Base-by-base conservation (phyloP, 345 rosid species). In the Gossypium arboreum region DNA sequence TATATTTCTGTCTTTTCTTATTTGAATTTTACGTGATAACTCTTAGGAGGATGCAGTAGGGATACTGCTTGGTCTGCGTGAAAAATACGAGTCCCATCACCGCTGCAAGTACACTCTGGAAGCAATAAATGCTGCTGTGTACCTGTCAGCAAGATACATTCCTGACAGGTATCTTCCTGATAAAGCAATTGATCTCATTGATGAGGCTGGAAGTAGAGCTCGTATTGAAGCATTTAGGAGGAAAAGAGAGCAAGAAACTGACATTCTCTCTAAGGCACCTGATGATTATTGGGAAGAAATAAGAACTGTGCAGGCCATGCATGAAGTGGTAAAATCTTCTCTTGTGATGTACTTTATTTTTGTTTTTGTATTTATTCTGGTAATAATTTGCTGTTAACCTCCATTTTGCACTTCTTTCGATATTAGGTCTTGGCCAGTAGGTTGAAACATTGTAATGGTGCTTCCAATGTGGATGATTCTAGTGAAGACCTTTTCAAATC, bases 251-350 rank as follows among this genome's bases (percentile, higher is more conserved):
- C 85, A 91, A 73, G 86, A 88, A 78, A 86, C 81, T 56, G 82
- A 83, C 80, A 89, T 93, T 81, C 99, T 95, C 62, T 90, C 96
- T 9, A 86, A 90, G 85, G 80, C 88, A 45, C 96, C 99, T 4
- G 88, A 84, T 80, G 99, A 95, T 81, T 95, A 95, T 83, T 95
- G 99, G 99, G 96, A 91, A 79, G 99, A 95, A 83, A 95, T 93
- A 75, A 88, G 89, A 85, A 85, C 96, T 79, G 98, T 91, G 79
- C 92, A 88, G 79, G 98, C 98, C 72, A 93, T 95, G 97, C 99
- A 91, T 68, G 97, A 95, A 83, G 88, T 91, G 96, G 99, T 93
- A 91, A 84, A 62, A 62, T 66, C 68, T 20, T 76, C 59, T 24
- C 29, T 66, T 67, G 13, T 71, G 41, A 15, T 25, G 11, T 50